These are phyloP conservation scores for Spatholobus suberectus DNA, from an alignment of 306 rosid species.

Conservation along the genomic window DNA sequence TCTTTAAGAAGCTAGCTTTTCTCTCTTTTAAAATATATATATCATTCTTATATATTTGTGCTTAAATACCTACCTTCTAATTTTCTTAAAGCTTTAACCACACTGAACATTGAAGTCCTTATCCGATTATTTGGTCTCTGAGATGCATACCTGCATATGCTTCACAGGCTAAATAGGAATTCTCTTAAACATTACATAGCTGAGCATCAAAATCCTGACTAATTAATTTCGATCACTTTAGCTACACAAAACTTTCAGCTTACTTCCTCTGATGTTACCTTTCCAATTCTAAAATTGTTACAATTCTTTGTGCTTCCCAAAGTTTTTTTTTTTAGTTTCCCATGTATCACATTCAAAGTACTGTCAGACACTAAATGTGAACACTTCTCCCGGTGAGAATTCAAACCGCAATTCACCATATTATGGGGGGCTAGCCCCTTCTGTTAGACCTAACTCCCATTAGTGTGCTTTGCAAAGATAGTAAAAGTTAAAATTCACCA, in stretches of 20 bases:
- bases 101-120: background rate
- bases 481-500: background rate
- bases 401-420: too few relatives aligned
- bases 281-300: background rate
- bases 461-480: background rate
- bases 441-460: background rate
- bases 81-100: constrained; percentile 1
- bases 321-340: background rate
- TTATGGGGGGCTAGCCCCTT: too few relatives aligned
- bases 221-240: background rate
- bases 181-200: background rate
- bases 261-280: background rate
- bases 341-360: background rate
- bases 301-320: background rate
- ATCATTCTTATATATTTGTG: background rate
- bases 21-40: background rate
- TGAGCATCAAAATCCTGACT: background rate
- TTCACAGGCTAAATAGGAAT: background rate
- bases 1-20: background rate
- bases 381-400: too few relatives aligned
- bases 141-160: background rate
- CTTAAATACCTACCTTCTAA: background rate
- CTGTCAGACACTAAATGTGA: too few relatives aligned
- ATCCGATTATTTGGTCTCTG: background rate
- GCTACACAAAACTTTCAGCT: background rate